Conservation (phyloP, 2,329 filamentous ascomycete genomes). For the Aspergillus ibericus region DNA sequence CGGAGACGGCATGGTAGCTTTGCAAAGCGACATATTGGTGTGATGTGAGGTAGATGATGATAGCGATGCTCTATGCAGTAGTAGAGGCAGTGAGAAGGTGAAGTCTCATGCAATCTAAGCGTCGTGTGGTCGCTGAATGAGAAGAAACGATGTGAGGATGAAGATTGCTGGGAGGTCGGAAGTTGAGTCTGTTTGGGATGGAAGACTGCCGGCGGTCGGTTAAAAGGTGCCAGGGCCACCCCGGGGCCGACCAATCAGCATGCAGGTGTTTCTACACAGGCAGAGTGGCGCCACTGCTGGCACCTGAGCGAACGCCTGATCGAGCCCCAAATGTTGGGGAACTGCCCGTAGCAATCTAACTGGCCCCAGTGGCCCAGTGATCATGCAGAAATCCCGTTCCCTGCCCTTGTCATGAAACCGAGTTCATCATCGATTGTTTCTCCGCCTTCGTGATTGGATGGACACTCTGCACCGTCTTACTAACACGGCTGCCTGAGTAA, state of each 20-base stretch:
- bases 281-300: slow-evolving; percentile 30
- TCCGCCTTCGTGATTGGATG: not conserved
- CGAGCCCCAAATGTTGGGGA: not conserved
- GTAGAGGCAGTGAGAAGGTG: slow-evolving; percentile 11
- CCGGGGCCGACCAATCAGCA: slow-evolving; percentile 39
- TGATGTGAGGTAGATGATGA: slow-evolving; percentile 6
- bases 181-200: slow-evolving; percentile 24
- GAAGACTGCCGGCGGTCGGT: slow-evolving; percentile 25
- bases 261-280: slow-evolving; percentile 40
- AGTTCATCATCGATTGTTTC: not conserved
- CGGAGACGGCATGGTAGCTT: slow-evolving; percentile 33
- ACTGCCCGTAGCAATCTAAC: not conserved
- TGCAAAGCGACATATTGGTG: slow-evolving; percentile 42
- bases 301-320: slow-evolving; percentile 11
- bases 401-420: not conserved
- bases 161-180: slow-evolving; percentile 16
- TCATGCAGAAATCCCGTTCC: not conserved
- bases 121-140: slow-evolving; percentile 8
- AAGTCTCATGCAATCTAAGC: slow-evolving; percentile 8
- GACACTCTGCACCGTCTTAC: not conserved
- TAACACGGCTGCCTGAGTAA: slow-evolving; percentile 1
- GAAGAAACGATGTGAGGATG: slow-evolving; percentile 1
- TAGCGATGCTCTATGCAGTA: slow-evolving; percentile 16
- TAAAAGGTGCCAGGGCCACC: slow-evolving; percentile 23
- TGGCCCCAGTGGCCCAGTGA: not conserved